Percentiles rank a stretch among this genome's conserved stretches.
phyloP scores from a whole-genome alignment of 768 basidiomycete genomes.

The Cyathus striatus region DNA sequence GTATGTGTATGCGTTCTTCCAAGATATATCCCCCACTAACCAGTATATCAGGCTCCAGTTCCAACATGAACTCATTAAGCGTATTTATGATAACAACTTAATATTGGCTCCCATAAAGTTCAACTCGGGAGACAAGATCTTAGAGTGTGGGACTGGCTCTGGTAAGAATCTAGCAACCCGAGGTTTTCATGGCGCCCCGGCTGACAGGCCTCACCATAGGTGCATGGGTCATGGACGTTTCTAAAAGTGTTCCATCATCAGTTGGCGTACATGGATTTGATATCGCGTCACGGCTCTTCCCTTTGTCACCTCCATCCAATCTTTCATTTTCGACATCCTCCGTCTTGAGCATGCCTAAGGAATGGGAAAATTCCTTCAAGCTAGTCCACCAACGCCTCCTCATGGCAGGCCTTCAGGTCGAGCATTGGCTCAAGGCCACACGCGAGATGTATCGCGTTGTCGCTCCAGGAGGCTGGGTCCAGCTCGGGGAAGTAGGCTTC shows the following conservation, averaged over 20 bases:
- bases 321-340: slow-evolving; percentile 8
- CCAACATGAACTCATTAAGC: not conserved
- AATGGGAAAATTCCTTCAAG: slow-evolving; percentile 12
- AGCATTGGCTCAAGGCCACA: slow-evolving; percentile 11
- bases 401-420: slow-evolving; percentile 8
- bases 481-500: slow-evolving; percentile 10
- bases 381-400: slow-evolving; percentile 16
- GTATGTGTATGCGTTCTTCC: too few species aligned
- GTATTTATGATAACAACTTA: not conserved
- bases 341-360: slow-evolving; percentile 9
- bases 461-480: slow-evolving; percentile 10
- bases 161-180: too few species aligned
- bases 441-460: slow-evolving; percentile 9
- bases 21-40: too few species aligned
- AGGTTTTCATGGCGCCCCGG: too few species aligned
- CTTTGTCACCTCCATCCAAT: not conserved
- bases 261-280: not conserved
- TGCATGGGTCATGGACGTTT: not conserved
- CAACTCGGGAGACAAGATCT: not conserved
- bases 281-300: not conserved
- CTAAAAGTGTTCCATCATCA: not conserved
- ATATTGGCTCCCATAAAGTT: not conserved
- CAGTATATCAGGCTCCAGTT: not conserved
- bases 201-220: too few species aligned
- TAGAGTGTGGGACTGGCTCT: not conserved